Base-by-base conservation (phyloP, 2,329 filamentous ascomycete genomes). In the Aspergillus tanneri region DNA sequence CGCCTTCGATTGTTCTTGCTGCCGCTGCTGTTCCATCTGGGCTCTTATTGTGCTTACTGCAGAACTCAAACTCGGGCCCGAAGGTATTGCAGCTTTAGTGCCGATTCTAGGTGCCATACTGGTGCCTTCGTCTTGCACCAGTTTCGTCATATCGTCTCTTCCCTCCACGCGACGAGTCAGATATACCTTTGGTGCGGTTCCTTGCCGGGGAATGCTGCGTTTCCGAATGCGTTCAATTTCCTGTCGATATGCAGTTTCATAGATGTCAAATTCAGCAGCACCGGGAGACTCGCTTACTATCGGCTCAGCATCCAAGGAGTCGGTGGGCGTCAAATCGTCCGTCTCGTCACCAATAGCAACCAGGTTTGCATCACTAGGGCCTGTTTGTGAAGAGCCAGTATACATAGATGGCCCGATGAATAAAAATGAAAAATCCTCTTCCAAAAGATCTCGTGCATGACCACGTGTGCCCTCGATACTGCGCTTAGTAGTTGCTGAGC, bases 231-330 rank as follows among this genome's bases (percentile, higher is more conserved):
- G 80, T 49, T 86, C 80, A 22, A 93, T 81, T 70, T 96, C 89
- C 52, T 87, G 82, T 62, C 88, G 83, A 65, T 95, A 96, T 0
- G 92, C 92, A 1, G 81, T 83, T 66, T 95, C 89, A 67, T 96
- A 96, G 49, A 97, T 86, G 63, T 93, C 85, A 59, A 89, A 89
- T 51, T 95, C 90, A 5, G 88, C 87, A 1, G 85, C 86, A 0
- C 86, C 86, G 2, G 92, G 92, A 1, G 88, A 95, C 68, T 96
- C 90, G 23, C 88, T 88, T 32, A 96, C 84, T 4, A 86, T 66
- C 18, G 65, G 70, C 18, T 60, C 58, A 12, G 53, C 35, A 10
- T 45, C 50, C n/a, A n/a, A n/a, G n/a, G n/a, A n/a, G n/a, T n/a
- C n/a, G n/a, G n/a, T n/a, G n/a, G 46, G 22, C 23, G 24, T 45